phyloP scores from a whole-genome alignment of 2,329 filamentous ascomycete genomes.

The Exserohilum rostratum region DNA sequence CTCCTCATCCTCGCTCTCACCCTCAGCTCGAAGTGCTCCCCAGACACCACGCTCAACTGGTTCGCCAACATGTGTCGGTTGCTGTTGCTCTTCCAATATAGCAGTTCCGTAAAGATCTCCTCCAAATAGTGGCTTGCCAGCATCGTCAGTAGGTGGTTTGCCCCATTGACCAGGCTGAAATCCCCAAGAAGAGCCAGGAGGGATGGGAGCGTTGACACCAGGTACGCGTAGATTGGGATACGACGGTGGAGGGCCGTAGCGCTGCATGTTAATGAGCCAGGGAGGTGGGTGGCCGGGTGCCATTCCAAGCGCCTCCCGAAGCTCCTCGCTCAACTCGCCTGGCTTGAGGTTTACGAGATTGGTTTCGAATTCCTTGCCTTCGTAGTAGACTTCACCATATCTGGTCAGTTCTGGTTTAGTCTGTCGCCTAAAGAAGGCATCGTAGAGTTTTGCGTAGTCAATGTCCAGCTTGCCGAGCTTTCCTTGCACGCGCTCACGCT shows the following conservation, averaged over 20 bases:
- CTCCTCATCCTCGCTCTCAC: conserved; percentile 72
- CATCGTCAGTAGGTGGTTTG: conserved; percentile 93
- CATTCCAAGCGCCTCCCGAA: conserved; percentile 93
- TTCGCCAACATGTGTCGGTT: conserved; percentile 65
- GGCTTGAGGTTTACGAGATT: conserved; percentile 89
- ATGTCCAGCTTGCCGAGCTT: conserved; percentile 98
- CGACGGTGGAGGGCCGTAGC: conserved; percentile 88
- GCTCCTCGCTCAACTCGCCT: conserved; percentile 84
- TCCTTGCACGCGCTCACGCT: conserved; percentile 88
- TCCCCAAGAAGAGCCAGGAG: conserved; percentile 88
- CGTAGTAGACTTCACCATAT: conserved; percentile 99
- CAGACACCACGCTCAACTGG: conserved; percentile 86
- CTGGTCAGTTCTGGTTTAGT: conserved; percentile 92
- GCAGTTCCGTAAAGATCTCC: conserved; percentile 91
- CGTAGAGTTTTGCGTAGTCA: conserved; percentile 97
- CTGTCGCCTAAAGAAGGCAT: conserved; percentile 97
- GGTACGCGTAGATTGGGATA: conserved; percentile 96
- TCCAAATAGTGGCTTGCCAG: conserved; percentile 87
- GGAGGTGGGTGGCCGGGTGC: conserved; percentile 90
- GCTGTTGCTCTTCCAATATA: conserved; percentile 65
- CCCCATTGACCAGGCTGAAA: conserved; percentile 96
- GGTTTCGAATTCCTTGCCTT: conserved; percentile 97
- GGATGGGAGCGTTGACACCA: conserved; percentile 90
- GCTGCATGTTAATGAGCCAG: conserved; percentile 97
- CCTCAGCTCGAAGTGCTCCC: conserved; percentile 86